Evolutionary conservation across 1,139 yeast genomes (phyloP), one percentile per base, ranked within the genome.

Genomic region (Sugiyamaella castrensis): DNA sequence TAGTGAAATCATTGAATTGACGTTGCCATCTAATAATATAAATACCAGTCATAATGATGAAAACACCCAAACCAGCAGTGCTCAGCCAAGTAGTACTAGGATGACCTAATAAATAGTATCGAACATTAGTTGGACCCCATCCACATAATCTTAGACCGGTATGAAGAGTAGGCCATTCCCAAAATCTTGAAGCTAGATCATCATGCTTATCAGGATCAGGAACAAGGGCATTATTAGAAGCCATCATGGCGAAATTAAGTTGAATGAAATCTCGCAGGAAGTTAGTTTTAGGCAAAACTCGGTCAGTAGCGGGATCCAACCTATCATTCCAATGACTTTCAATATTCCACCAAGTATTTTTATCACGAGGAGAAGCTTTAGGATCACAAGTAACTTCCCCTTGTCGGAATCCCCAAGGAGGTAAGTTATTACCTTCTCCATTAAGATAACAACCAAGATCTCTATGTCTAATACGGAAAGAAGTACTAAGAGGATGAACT

Each of bases 381-480:
- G 81, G 83, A 66, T 81, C 74, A 71, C 99, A 94, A 5, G 83
- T 84, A 57, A 92, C 94, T 73, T 94, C 99, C 62, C 95, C 92
- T 74, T 94, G 99, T 71, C 94, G 83, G 80, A 88, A 94, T 56
- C 99, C 99, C 99, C 99, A 94, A 49, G 82, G 89, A 40, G 99
- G 99, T 59, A 89, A 78, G 46, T 77, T 69, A 59, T 73, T 72
- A 54, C 96, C 96, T 41, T 94, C 77, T 48, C 89, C 91, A 55
- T 88, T 84, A 62, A 94, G 76, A 69, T 92, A 92, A 73, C 98
- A 94, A 52, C 84, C 83, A 68, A 88, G 65, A 32, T 71, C 77
- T 54, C 75, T 76, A 64, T 81, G 81, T 57, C 74, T 81, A 60
- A 94, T 76, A 69, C 98, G 82, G 71, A 94, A 77, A 1, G 94